Evolutionary conservation across 2,329 filamentous ascomycete genomes (phyloP).

Genomic region (Macrophomina tecta): DNA sequence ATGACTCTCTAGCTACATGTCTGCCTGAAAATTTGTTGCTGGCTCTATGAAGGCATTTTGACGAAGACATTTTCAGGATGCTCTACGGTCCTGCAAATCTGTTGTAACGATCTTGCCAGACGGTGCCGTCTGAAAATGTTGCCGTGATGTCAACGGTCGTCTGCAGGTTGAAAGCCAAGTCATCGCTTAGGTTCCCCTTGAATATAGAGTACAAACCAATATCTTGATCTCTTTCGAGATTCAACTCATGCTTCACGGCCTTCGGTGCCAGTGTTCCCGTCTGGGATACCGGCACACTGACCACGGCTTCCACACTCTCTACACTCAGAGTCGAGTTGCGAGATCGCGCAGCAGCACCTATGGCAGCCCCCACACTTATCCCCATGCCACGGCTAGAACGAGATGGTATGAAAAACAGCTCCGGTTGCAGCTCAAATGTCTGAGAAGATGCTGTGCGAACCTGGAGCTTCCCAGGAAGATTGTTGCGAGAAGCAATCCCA

Average conservation of each 20-base stretch:
- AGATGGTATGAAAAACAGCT: background rate
- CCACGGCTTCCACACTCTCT: background rate
- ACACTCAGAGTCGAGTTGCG: background rate
- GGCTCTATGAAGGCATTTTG: too few species aligned
- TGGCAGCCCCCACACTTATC: background rate
- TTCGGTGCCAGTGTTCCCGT: slow-evolving; percentile 12
- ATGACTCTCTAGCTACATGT: too few species aligned
- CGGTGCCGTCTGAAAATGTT: background rate
- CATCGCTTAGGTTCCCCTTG: background rate
- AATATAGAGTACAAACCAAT: background rate
- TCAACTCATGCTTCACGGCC: background rate
- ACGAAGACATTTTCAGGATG: too few species aligned
- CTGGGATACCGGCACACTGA: background rate
- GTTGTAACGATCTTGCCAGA: background rate
- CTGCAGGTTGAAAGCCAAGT: background rate
- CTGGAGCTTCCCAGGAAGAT: background rate
- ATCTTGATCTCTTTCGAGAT: background rate
- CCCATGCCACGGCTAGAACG: background rate
- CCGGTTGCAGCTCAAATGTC: background rate
- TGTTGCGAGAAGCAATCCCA: background rate
- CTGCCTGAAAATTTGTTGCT: too few species aligned
- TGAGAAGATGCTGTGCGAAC: background rate
- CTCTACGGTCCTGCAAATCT: background rate
- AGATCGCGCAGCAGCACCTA: background rate
- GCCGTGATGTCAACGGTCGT: background rate